Evolutionary conservation across 306 rosid species (phyloP).

Genomic region (Gynostemma pentaphyllum): DNA sequence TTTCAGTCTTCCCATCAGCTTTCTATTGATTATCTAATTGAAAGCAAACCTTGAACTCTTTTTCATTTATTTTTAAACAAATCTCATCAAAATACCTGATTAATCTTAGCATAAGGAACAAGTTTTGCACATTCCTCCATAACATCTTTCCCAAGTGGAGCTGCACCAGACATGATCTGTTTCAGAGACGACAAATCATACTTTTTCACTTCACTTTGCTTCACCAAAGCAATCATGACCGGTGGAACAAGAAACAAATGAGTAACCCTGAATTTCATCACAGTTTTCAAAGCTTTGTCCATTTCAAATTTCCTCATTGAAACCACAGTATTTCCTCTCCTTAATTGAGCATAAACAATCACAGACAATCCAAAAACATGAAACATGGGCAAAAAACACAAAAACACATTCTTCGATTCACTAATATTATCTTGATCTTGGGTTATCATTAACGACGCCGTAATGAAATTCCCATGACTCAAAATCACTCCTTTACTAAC

Average conservation of each 20-base stretch:
- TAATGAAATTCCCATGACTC: constrained; percentile 36
- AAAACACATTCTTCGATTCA: constrained; percentile 21
- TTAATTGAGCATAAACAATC: constrained; percentile 22
- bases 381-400: constrained; percentile 36
- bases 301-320: constrained; percentile 22
- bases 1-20: too few relatives aligned
- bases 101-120: constrained; percentile 17
- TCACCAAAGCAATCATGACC: constrained; percentile 23
- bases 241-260: constrained; percentile 29
- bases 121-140: constrained; percentile 23
- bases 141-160: constrained; percentile 31
- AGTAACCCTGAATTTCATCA: constrained; percentile 26
- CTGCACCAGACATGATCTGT: constrained; percentile 21
- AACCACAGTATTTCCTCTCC: constrained; percentile 32
- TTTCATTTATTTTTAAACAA: too few relatives aligned
- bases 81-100: too few relatives aligned
- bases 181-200: constrained; percentile 31
- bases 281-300: constrained; percentile 20
- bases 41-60: too few relatives aligned
- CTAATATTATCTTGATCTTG: constrained; percentile 22
- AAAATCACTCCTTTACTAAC: constrained; percentile 38
- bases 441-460: constrained; percentile 18
- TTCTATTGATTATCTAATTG: too few relatives aligned
- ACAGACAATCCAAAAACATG: constrained; percentile 28
- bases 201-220: constrained; percentile 12